Base-by-base conservation (phyloP, 1,284 basidiomycete species). In the Baeospora myosura region DNA sequence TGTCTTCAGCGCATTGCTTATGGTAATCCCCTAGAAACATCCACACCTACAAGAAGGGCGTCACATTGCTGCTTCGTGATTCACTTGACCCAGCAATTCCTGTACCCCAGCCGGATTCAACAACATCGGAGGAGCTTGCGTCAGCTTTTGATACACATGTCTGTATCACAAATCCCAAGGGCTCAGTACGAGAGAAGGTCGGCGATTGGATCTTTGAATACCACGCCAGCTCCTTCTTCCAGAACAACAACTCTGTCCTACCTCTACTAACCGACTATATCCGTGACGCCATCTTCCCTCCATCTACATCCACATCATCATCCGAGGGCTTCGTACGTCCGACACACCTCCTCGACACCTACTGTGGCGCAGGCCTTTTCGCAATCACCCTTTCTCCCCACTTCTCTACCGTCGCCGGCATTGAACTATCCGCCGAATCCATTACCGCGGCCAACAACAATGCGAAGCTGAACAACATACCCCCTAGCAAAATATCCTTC, bases 221-320 rank as follows among this genome's bases (percentile, higher is more conserved):
- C 61, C 78, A 78, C 8, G 92, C 88, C 1, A 82, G 85, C 31
- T 83, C 85, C 3, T 98, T 98, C 70, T 98, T 98, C 74, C 95
- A 98, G 61, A 98, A 98, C 72, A 98, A 98, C 71, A 95, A 95
- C 59, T 82, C 86, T 14, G 89, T 97, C 41, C 78, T 98, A 12
- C 71, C 82, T 5, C 80, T 88, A 0, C 74, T 98, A 38, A 86
- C 90, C 5, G 62, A 76, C 45, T 92, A 94, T 63, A 88, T 96
- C 43, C 75, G 76, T 42, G 72, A 82, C 30, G 78, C 84, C 35
- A 81, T 92, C 53, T 80, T 86, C 56, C 69, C 65, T 6, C 42
- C 62, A 10, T 28, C 44, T 17, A 40, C 52, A 17, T 45, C 41
- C 29, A 38, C 32, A 38, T 47, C 40, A 31, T 46, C 33, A 38